Evolutionary conservation across 2,329 filamentous ascomycete genomes (phyloP).

Genomic region (Aspergillus neotritici): DNA sequence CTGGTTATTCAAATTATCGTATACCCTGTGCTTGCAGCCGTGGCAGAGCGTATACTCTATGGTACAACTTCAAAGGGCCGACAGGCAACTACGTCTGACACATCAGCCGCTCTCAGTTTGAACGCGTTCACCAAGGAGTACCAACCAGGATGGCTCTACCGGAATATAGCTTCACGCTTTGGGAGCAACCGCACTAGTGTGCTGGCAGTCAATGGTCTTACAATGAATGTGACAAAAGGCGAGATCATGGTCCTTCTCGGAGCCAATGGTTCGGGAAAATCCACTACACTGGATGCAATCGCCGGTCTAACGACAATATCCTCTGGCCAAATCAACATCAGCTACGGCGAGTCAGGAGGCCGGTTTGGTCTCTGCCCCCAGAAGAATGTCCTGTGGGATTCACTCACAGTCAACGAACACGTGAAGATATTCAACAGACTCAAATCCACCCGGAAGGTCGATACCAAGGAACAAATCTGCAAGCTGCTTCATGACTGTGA

Average conservation of each 20-base stretch:
- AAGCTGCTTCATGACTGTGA: constrained; percentile 67
- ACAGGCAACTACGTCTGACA: constrained; percentile 27
- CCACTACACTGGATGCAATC: constrained; percentile 81
- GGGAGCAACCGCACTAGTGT: constrained; percentile 58
- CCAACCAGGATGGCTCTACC: constrained; percentile 56
- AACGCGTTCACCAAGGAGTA: constrained; percentile 74
- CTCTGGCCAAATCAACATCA: constrained; percentile 69
- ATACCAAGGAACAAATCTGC: constrained; percentile 54
- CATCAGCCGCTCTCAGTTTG: constrained; percentile 61
- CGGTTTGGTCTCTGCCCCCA: constrained; percentile 85
- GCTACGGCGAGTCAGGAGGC: constrained; percentile 69
- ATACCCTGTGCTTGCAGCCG: constrained; percentile 69
- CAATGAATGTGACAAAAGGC: constrained; percentile 64
- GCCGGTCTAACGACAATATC: constrained; percentile 75
- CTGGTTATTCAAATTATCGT: constrained; percentile 69
- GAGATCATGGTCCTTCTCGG: constrained; percentile 83
- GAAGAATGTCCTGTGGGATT: constrained; percentile 90
- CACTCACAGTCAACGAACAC: constrained; percentile 79
- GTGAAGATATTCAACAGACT: constrained; percentile 76
- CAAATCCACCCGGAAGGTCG: constrained; percentile 58
- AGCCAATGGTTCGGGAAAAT: constrained; percentile 86
- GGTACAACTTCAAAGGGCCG: constrained; percentile 64
- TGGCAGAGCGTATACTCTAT: constrained; percentile 68
- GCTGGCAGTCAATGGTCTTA: constrained; percentile 70
- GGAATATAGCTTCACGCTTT: constrained; percentile 42